Base-by-base conservation (phyloP, 768 basidiomycete genomes). In the Mycena metata region DNA sequence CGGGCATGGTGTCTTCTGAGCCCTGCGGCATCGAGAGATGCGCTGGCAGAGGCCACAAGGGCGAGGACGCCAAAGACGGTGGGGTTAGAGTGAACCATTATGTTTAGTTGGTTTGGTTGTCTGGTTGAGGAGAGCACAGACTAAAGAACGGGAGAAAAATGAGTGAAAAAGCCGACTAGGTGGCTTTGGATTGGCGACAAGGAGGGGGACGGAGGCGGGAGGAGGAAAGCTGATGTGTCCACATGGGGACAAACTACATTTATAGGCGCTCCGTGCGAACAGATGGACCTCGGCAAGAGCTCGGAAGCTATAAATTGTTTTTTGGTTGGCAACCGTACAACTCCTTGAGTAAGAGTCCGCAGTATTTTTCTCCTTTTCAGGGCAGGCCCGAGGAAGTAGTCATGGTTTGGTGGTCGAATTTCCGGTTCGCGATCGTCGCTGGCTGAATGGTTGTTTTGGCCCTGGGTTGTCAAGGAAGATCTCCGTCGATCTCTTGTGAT, bases 21-120 rank as follows among this genome's bases (percentile, higher is more conserved):
- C 24, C 54, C 65, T 50, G 66, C 66, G 5, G 19, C 24, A 23
- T 41, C 46, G 56, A 66, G 70, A 8, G 67, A 60, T 30, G 70
- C 67, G 64, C 24, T 67, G 60, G 60, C 70, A n/a, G 67, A 65
- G 43, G 64, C 67, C 24, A 55, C 70, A 17, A 72, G 70, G 60
- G 60, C 67, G 26, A 72, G 60, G 35, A 66, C 60, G 56, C 70
- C 67, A 39, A 72, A n/a, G 24, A 51, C 54, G 58, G 58, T 55
- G 60, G 60, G 19, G 50, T 56, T 54, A 35, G 65, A 63, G 49
- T 15, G 60, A 49, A 67, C 17, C 67, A 72, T 69, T 23, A 42
- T 60, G 35, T n/a, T 56, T 52, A 21, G 11, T 3, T 64, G 51
- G 70, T 60, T 66, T 51, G 51, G 55, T 43, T 54, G 57, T 66